Evolutionary conservation across 2,329 filamentous ascomycete genomes (phyloP), one percentile per base, ranked within the genome.

Genomic region (Cladosporium sp.): DNA sequence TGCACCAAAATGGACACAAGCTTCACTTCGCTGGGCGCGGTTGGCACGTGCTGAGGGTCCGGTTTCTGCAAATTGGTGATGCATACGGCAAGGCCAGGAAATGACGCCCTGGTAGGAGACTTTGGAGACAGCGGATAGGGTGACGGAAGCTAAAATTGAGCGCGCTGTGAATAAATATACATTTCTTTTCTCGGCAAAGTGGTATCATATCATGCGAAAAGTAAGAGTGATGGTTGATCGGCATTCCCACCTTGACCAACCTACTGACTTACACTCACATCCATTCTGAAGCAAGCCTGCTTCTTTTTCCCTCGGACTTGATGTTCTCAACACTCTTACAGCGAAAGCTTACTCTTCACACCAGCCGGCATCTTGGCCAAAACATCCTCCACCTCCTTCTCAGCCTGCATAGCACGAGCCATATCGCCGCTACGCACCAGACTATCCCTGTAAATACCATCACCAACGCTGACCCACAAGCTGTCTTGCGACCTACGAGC

Each of bases 401-500:
- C 61, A 11, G 67, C 66, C 17, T 51, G 36, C 25, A 58, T 49
- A 62, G 73, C 50, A 64, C 75, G 59, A 59, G 62, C 49, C 65
- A 60, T 59, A 37, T 67, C 64, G 2, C 89, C 89, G 67, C 89
- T 85, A 58, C 88, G 82, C 66, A 91, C 88, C 63, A 88, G 82
- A 20, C 87, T 90, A 67, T 90, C 85, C 1, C 87, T 87, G 50
- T 93, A 79, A 83, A 94, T 88, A 20, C 88, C 88, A 64, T 89
- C 86, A 1, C 89, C 88, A 7, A 95, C 90, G 67, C 88, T 71
- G n/a, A 63, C 64, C 75, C 75, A 77, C 34, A 77, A 58, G 37
- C 61, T 66, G 56, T 71, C 70, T 15, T 66, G 60, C n/a, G 64
- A 65, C 51, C 71, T 92, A 51, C 82, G 79, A 1, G 84, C 85